Base-by-base conservation (phyloP, 2,329 filamentous ascomycete genomes). In the Achaetomium macrosporum region DNA sequence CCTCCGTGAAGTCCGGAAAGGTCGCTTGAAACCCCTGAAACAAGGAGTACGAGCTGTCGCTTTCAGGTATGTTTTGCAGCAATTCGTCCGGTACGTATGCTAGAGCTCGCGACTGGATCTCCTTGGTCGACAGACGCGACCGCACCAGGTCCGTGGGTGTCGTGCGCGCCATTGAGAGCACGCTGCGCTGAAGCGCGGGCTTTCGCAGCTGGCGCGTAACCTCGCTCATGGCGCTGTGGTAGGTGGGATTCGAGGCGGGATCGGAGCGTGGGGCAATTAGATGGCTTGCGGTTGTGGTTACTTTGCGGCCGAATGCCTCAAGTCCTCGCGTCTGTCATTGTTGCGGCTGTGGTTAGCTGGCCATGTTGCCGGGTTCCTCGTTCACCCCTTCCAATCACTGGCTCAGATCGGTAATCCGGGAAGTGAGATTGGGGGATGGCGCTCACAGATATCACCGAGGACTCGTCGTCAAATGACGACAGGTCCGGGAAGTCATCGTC, bases 21-120 rank as follows among this genome's bases (percentile, higher is more conserved):
- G 84, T 91, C 44, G 92, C 93, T 72, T 95, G 85, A 70, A 99
- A 99, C 60, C 93, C 93, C 69, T 99, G 89, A 69, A 99, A 97
- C 42, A 99, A 77, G 39, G 91, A 96, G 73, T 95, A 99, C 15
- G 84, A 76, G 70, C 88, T 95, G 19, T 85, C 84, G 66, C 86
- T 81, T 56, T 95, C 90, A 61, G 93, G 93, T 47, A 96, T 92
- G 67, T 96, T 91, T 60, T 77, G 76, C 43, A 99, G 81, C 61
- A 99, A 80, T 57, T 96, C 91, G 71, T 99, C 92, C 46, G 93
- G 84, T 35, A 99, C 77, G 66, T 88, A 91, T 42, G 90, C 85
- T 51, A 97, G 74, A 44, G 93, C 93, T 60, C 93, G 88, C 63
- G 95, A 91, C 71, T 96, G 90, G 63, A 97, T 97, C 73, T 99